Conservation (phyloP, 306 rosid genomes). For the Castanea sativa region DNA sequence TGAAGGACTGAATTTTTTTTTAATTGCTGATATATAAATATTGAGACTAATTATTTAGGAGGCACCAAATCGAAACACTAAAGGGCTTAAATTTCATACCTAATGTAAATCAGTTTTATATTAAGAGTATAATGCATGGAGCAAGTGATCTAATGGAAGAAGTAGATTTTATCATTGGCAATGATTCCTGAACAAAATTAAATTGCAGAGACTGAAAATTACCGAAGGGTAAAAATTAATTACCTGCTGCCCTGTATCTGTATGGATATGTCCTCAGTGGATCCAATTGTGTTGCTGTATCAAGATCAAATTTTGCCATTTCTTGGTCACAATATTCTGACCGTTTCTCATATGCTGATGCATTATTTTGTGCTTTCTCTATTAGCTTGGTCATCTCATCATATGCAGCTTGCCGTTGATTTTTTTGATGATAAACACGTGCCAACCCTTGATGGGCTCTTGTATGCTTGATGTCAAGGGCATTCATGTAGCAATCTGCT, state of each 20-base stretch:
- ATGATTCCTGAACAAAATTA: background rate
- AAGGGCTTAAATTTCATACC: background rate
- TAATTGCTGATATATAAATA: background rate
- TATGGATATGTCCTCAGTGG: slow-evolving; percentile 82
- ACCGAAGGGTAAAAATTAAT: background rate
- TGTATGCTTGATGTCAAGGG: slow-evolving; percentile 86
- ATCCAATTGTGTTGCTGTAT: slow-evolving; percentile 59
- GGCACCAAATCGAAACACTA: background rate
- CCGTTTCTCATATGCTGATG: slow-evolving; percentile 85
- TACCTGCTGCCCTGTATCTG: slow-evolving; percentile 93
- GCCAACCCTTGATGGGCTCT: slow-evolving; percentile 92
- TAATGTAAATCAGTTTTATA: background rate
- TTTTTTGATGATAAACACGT: slow-evolving; percentile 65
- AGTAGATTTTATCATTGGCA: background rate
- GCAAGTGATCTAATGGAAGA: background rate
- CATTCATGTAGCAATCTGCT: slow-evolving; percentile 63
- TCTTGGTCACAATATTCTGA: slow-evolving; percentile 83
- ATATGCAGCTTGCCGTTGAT: slow-evolving; percentile 63
- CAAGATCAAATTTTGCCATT: slow-evolving; percentile 69
- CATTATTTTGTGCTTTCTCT: slow-evolving; percentile 62
- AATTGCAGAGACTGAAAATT: background rate
- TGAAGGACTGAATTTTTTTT: background rate
- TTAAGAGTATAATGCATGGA: too few species aligned
- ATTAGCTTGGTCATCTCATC: slow-evolving; percentile 86
- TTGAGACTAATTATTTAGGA: background rate